These are phyloP conservation scores for Phaffomyces thermotolerans DNA, from an alignment of 805 yeast species.

Conservation along the genomic window DNA sequence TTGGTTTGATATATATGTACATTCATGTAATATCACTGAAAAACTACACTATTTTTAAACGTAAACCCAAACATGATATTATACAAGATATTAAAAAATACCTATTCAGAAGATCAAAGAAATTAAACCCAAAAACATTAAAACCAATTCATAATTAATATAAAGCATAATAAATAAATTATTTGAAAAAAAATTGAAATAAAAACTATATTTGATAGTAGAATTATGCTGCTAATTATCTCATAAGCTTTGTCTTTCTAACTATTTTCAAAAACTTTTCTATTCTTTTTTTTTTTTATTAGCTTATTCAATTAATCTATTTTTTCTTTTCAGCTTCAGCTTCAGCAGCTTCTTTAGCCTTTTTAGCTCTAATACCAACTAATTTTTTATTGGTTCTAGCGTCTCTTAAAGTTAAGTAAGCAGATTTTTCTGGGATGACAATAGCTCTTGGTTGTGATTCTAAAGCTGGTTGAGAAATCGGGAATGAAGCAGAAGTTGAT, in stretches of 20 bases:
- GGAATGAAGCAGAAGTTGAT: conserved; percentile 77
- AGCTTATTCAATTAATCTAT: conserved; percentile 31
- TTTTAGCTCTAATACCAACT: conserved; percentile 93
- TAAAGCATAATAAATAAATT: neutral
- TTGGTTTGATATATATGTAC: too few species aligned
- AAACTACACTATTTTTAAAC: neutral
- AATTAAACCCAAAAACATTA: conserved; percentile 3
- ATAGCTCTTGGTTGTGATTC: conserved; percentile 88
- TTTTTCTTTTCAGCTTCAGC: conserved; percentile 99
- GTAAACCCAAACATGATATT: conserved; percentile 6
- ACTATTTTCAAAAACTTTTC: neutral
- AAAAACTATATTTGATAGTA: too few species aligned
- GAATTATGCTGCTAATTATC: too few species aligned
- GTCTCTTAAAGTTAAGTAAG: conserved; percentile 89
- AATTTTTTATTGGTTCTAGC: conserved; percentile 89
- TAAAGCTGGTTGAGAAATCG: conserved; percentile 71
- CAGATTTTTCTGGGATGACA: conserved; percentile 55
- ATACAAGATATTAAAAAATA: conserved; percentile 2
- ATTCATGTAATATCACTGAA: too few species aligned
- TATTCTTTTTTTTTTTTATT: conserved; percentile 19
- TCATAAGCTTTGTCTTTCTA: too few species aligned
- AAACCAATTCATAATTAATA: conserved; percentile 2
- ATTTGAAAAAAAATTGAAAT: neutral
- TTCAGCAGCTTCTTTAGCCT: conserved; percentile 91
- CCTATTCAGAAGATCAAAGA: neutral